phyloP scores from a whole-genome alignment of 495 filamentous ascomycete genomes.

The Bathelium albidoporum region DNA sequence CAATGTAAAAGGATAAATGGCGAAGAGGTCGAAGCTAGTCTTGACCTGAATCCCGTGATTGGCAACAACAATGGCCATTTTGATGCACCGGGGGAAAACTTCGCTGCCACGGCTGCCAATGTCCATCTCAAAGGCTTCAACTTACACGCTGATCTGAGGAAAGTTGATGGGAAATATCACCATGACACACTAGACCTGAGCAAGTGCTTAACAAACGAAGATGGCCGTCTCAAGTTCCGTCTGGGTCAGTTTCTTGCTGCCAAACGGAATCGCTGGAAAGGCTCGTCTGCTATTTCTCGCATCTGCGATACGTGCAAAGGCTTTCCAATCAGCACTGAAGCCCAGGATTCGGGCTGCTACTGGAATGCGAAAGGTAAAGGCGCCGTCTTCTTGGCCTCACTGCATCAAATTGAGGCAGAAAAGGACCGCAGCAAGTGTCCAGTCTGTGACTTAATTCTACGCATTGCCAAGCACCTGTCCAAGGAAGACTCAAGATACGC shows the following conservation, averaged over 20 bases:
- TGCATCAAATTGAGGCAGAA: not conserved
- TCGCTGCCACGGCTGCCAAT: not conserved
- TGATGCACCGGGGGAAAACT: not conserved
- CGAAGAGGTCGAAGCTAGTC: not conserved
- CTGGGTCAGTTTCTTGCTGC: not conserved
- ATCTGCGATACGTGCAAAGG: not conserved
- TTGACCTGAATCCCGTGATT: not conserved
- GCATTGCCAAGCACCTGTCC: not conserved
- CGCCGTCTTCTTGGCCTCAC: not conserved
- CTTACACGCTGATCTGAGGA: not conserved
- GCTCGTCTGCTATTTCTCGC: slow-evolving; percentile 3
- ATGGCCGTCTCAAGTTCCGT: not conserved
- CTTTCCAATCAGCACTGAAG: not conserved
- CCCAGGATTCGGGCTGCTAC: too few species aligned
- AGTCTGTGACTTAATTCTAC: not conserved
- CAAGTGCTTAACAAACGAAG: not conserved
- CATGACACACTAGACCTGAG: not conserved
- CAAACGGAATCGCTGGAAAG: not conserved
- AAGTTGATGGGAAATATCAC: not conserved
- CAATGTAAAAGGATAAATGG: not conserved
- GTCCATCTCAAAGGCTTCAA: not conserved
- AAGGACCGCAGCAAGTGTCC: not conserved
- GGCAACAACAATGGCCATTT: slow-evolving; percentile 4
- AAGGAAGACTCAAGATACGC: not conserved
- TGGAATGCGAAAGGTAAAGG: not conserved